These are phyloP conservation scores for Suillus weaverae DNA, from an alignment of 768 basidiomycete genomes.

Conservation along the genomic window DNA sequence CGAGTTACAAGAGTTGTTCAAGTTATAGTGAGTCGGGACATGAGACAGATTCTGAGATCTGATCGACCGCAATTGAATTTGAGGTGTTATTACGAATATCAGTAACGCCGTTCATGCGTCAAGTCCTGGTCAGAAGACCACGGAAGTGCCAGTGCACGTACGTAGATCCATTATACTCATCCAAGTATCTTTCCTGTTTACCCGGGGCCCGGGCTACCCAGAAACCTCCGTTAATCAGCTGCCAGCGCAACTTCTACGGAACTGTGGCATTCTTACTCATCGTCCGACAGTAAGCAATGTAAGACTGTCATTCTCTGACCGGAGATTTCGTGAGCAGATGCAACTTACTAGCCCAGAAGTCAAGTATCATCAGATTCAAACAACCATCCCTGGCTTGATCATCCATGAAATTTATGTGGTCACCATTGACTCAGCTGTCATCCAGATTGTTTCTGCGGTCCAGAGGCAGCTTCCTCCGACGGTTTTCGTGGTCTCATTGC, in stretches of 20 bases:
- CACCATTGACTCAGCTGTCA: neutral
- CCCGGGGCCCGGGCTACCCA: too few relatives aligned
- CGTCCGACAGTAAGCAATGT: neutral
- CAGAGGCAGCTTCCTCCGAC: conserved; percentile 56
- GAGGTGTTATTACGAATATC: too few relatives aligned
- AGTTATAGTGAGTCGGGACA: too few relatives aligned
- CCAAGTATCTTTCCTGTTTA: neutral
- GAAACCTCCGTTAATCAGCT: neutral
- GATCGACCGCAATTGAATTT: too few relatives aligned
- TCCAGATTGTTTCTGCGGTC: conserved; percentile 4
- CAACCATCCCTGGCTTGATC: neutral
- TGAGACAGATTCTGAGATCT: too few relatives aligned
- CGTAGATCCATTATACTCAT: neutral
- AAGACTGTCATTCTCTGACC: neutral
- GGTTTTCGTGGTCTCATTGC: conserved; percentile 56
- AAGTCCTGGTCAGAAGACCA: neutral
- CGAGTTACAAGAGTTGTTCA: too few relatives aligned
- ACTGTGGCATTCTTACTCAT: neutral
- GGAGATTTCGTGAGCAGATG: neutral
- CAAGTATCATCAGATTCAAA: neutral
- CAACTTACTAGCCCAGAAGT: neutral
- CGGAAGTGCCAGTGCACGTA: neutral
- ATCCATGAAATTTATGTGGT: neutral
- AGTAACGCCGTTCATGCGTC: too few relatives aligned
- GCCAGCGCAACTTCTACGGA: neutral